Evolutionary conservation across 169 alveolate genomes (phyloP), one percentile per base, ranked within the genome.

Genomic region (Besnoitia besnoiti): DNA sequence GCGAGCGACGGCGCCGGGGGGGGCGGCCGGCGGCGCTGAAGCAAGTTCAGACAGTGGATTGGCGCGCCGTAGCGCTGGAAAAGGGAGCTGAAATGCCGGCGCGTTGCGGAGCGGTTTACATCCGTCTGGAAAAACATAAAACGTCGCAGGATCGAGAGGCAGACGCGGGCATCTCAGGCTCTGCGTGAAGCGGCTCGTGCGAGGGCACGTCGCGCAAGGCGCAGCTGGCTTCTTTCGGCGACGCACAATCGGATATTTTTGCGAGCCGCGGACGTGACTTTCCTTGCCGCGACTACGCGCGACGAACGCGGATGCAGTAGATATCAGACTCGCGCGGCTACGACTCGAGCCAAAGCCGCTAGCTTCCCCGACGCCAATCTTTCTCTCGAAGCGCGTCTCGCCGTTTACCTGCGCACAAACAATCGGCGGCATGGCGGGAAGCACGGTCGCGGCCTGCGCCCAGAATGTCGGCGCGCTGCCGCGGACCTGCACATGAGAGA

Each of bases 51-150:
- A n/a, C 49, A 37, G 24, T 46, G 79, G 35, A 85, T 10, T 16
- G 90, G 90, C 10, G 90, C 46, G 33, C 90, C 90, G 51, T 85
- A 85, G 35, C 90, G 90, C 76, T 85, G 90, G 19, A 85, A 61
- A 33, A 85, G 51, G 8, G 76, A 46, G 42, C 49, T 42, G 76
- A 49, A 46, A 50, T 85, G 90, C 39, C 90, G 59, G 33, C 90
- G 49, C 37, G 51, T 85, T 0, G 90, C 90, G 49, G 76, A 44
- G 51, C 50, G 35, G 39, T 85, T 85, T 19, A 85, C 90, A 79
- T 85, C 90, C 51, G 90, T 85, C 90, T 85, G 79, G 4, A 35
- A 40, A 37, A n/a, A 35, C n/a, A n/a, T n/a, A n/a, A n/a, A n/a
- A n/a, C n/a, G n/a, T n/a, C n/a, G n/a, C n/a, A n/a, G n/a, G n/a